phyloP scores from a whole-genome alignment of 2,329 filamentous ascomycete genomes.

The Colletotrichum shisoi region DNA sequence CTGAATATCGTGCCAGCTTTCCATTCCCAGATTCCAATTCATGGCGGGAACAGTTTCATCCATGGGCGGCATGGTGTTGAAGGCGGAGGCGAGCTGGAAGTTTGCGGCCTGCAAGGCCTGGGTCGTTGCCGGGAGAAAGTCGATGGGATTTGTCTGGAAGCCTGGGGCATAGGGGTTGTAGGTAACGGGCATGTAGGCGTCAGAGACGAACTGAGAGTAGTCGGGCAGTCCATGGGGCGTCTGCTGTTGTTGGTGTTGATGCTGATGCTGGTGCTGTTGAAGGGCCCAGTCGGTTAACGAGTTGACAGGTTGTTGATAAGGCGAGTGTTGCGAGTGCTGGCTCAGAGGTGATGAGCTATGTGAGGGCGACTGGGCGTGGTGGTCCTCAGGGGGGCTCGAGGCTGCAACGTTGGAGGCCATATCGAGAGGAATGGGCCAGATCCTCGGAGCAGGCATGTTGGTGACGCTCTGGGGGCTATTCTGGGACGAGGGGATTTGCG shows the following conservation, averaged over 20 bases:
- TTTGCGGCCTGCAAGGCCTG: conserved; percentile 70
- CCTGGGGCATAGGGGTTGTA: conserved; percentile 58
- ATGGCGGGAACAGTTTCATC: conserved; percentile 63
- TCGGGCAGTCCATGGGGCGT: conserved; percentile 51
- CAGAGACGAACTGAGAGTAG: conserved; percentile 64
- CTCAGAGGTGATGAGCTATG: conserved; percentile 58
- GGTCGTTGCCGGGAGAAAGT: conserved; percentile 68
- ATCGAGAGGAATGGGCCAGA: conserved; percentile 63
- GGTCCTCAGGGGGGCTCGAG: conserved; percentile 59
- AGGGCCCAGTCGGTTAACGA: conserved; percentile 69
- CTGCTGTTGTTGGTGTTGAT: conserved; percentile 55
- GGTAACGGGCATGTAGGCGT: conserved; percentile 50
- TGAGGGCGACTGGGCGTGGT: conserved; percentile 56
- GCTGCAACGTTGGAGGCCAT: conserved; percentile 57
- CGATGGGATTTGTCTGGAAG: conserved; percentile 65
- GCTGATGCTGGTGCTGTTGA: conserved; percentile 63
- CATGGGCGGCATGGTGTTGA: conserved; percentile 65
- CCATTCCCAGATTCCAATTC: conserved; percentile 71
- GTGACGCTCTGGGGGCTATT: conserved; percentile 39
- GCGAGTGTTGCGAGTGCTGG: conserved; percentile 61
- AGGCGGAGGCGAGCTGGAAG: conserved; percentile 69
- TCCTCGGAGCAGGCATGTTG: conserved; percentile 50
- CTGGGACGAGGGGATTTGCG: conserved; percentile 47
- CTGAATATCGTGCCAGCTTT: conserved; percentile 83
- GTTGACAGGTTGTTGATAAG: conserved; percentile 61